These are phyloP conservation scores for Sabuloglossum arenarium DNA, from an alignment of 495 filamentous ascomycete species.

Conservation along the genomic window DNA sequence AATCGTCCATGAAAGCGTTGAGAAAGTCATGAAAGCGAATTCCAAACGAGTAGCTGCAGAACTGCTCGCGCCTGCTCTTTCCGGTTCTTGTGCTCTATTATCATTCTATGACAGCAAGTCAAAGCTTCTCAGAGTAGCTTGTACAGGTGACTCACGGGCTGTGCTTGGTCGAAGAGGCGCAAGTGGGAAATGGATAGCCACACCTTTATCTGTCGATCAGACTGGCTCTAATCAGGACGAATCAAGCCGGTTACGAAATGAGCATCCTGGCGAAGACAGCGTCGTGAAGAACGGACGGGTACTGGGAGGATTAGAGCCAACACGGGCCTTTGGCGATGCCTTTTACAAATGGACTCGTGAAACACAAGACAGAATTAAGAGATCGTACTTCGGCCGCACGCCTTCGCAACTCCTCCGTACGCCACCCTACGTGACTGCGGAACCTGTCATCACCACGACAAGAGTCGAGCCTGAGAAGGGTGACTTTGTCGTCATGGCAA, in stretches of 20 bases:
- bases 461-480: constrained; percentile 76
- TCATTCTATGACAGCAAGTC: constrained; percentile 84
- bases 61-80: constrained; percentile 76
- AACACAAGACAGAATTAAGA: constrained; percentile 57
- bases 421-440: constrained; percentile 93
- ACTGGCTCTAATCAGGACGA: constrained; percentile 75
- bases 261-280: constrained; percentile 71
- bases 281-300: constrained; percentile 77
- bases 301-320: constrained; percentile 77
- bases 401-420: constrained; percentile 56
- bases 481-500: constrained; percentile 92
- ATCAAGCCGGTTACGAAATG: constrained; percentile 53
- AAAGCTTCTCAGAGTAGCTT: constrained; percentile 72
- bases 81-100: constrained; percentile 86
- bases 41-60: constrained; percentile 76
- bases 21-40: constrained; percentile 70
- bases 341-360: constrained; percentile 89
- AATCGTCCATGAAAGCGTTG: constrained; percentile 74
- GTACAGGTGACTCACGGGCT: constrained; percentile 84
- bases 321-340: constrained; percentile 86
- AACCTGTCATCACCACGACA: constrained; percentile 89
- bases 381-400: constrained; percentile 65
- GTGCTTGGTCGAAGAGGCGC: constrained; percentile 62
- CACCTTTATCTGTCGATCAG: constrained; percentile 73
- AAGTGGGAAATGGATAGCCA: constrained; percentile 86